These are phyloP conservation scores for Cardiosporidium cionae DNA, from an alignment of 169 alveolate genomes.

Conservation along the genomic window DNA sequence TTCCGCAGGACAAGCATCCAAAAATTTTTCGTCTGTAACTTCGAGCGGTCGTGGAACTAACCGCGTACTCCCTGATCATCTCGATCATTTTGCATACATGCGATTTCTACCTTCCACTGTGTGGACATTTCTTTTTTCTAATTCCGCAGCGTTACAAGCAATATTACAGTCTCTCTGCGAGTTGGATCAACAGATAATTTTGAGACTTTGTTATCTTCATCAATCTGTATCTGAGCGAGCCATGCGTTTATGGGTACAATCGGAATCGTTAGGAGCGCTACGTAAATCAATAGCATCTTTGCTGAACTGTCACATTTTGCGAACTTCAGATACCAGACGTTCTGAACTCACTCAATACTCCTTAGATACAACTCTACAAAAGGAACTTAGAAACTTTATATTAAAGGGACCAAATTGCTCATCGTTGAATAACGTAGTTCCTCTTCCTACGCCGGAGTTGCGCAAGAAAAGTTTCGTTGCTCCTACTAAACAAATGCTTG, in stretches of 20 bases:
- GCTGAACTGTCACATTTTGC: conserved; percentile 33
- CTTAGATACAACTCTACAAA: conserved; percentile 27
- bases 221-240: conserved; percentile 74
- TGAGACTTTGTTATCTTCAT: conserved; percentile 53
- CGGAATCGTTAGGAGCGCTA: conserved; percentile 48
- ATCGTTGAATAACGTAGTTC: not conserved
- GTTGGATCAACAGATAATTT: conserved; percentile 54
- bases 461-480: conserved; percentile 20
- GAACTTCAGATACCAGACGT: conserved; percentile 12
- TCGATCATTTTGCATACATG: not conserved
- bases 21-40: too few relatives aligned
- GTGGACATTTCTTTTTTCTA: not conserved
- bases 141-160: conserved; percentile 16
- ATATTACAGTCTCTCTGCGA: conserved; percentile 56
- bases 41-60: too few relatives aligned
- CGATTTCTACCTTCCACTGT: not conserved
- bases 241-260: conserved; percentile 62
- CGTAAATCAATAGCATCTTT: conserved; percentile 36
- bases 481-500: conserved; percentile 23
- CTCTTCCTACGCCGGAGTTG: conserved; percentile 20
- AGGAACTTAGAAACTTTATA: conserved; percentile 28
- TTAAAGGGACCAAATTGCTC: conserved; percentile 11
- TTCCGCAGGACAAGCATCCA: too few relatives aligned
- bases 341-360: conserved; percentile 38
- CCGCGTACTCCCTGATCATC: not conserved